Percentiles rank a stretch among this genome's conserved stretches.
Evolutionary conservation across 352 stramenopile species (phyloP).

Genomic region (Halophytophthora batemanensis): DNA sequence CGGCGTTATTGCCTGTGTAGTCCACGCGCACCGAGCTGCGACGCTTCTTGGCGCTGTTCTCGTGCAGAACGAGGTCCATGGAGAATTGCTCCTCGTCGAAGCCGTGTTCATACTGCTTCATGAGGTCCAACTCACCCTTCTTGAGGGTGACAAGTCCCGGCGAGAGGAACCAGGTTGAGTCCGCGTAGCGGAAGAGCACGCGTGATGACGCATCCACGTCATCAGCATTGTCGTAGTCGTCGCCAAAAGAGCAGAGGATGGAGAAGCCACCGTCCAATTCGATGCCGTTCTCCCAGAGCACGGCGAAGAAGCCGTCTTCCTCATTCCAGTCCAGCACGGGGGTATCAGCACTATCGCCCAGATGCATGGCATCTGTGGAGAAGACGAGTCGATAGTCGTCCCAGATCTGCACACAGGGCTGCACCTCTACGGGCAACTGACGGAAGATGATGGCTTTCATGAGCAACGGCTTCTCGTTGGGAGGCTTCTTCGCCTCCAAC

Average conservation of each 20-base stretch:
- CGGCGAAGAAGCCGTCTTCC: conserved; percentile 75
- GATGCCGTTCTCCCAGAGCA: conserved; percentile 76
- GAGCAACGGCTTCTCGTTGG: conserved; percentile 61
- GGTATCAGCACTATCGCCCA: conserved; percentile 11
- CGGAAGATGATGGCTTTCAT: conserved; percentile 79
- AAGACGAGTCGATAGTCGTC: conserved; percentile 75
- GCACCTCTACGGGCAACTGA: conserved; percentile 63
- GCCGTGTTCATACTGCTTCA: conserved; percentile 83
- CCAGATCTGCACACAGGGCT: conserved; percentile 83
- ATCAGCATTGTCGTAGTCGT: conserved; percentile 64
- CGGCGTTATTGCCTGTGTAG: conserved; percentile 62
- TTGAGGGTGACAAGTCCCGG: conserved; percentile 68
- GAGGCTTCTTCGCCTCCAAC: conserved; percentile 45
- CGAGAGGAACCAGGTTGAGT: conserved; percentile 77
- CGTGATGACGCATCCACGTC: conserved; percentile 56
- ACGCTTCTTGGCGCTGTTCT: conserved; percentile 35
- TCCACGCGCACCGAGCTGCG: conserved; percentile 49
- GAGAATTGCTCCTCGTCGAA: conserved; percentile 84
- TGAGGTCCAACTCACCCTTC: conserved; percentile 74
- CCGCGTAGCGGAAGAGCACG: conserved; percentile 74
- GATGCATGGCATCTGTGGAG: conserved; percentile 40
- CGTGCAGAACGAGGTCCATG: conserved; percentile 74
- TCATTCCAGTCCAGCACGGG: conserved; percentile 78
- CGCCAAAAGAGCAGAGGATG: conserved; percentile 80
- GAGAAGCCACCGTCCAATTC: conserved; percentile 79